phyloP scores from a whole-genome alignment of 306 rosid genomes.

The Rosa chinensis region DNA sequence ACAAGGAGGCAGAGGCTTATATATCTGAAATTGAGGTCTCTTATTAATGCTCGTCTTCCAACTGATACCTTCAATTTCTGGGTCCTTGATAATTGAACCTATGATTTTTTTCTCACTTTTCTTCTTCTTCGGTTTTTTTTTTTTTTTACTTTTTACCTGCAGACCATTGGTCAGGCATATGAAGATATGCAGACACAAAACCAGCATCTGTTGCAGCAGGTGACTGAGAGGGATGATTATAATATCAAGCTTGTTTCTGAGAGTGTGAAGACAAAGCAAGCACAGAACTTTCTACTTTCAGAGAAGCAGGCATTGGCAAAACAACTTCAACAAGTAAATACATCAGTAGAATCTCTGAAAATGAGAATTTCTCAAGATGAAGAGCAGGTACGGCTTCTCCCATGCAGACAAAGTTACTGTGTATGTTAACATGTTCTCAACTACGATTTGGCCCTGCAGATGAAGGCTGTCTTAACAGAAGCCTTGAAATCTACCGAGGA shows the following conservation, averaged over 20 bases:
- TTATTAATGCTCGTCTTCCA: constrained; percentile 9
- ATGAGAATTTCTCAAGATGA: constrained; percentile 56
- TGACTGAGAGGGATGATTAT: constrained; percentile 93
- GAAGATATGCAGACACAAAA: constrained; percentile 99
- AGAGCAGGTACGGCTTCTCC: constrained; percentile 55
- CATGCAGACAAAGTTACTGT: neutral
- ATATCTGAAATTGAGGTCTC: constrained; percentile 95
- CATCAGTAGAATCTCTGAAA: constrained; percentile 56
- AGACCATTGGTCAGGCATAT: constrained; percentile 98
- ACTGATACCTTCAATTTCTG: neutral
- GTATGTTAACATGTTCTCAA: constrained; percentile 10
- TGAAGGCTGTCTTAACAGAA: constrained; percentile 54
- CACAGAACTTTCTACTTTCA: constrained; percentile 51
- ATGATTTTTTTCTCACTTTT: constrained; percentile 9
- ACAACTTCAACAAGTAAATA: constrained; percentile 69
- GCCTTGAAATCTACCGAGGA: constrained; percentile 64
- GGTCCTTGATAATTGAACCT: constrained; percentile 2
- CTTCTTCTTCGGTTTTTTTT: neutral
- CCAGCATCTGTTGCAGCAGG: constrained; percentile 84
- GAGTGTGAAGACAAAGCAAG: constrained; percentile 87
- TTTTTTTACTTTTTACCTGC: constrained; percentile 25
- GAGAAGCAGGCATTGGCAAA: constrained; percentile 80
- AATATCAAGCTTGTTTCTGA: constrained; percentile 96
- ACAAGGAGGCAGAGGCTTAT: constrained; percentile 79
- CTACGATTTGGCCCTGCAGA: constrained; percentile 50